These are phyloP conservation scores for Fusarium chaquense DNA, from an alignment of 2,329 filamentous ascomycete species.

Conservation along the genomic window DNA sequence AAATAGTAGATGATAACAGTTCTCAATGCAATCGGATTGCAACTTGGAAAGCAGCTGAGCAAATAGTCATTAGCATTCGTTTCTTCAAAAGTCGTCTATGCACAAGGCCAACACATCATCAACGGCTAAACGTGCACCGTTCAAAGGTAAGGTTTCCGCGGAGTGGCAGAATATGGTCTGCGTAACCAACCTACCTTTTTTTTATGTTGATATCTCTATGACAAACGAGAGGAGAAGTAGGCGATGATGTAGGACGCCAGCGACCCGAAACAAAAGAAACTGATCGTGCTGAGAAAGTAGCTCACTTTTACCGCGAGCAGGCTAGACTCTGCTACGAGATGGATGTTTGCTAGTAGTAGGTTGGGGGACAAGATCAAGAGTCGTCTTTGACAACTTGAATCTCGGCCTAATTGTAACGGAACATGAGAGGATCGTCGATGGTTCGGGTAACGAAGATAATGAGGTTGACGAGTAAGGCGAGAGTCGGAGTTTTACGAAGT, in stretches of 20 bases:
- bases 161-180: conserved; percentile 10
- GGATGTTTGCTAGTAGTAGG: conserved; percentile 31
- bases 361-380: conserved; percentile 48
- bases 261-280: conserved; percentile 61
- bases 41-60: conserved; percentile 29
- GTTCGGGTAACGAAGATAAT: conserved; percentile 38
- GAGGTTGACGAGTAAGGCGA: conserved; percentile 32
- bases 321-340: conserved; percentile 44
- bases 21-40: conserved; percentile 32
- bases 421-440: conserved; percentile 50
- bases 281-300: conserved; percentile 55
- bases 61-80: conserved; percentile 22
- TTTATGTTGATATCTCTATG: conserved; percentile 37
- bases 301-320: conserved; percentile 63
- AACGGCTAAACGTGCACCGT: background rate
- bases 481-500: conserved; percentile 47
- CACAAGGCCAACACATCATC: conserved; percentile 1
- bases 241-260: conserved; percentile 65
- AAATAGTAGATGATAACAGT: background rate
- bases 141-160: background rate
- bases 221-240: conserved; percentile 51
- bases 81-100: background rate
- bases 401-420: conserved; percentile 48
- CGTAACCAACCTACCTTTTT: conserved; percentile 45
- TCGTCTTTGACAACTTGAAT: conserved; percentile 51